A percentile compares a stretch with the other conserved stretches of the same genome.
Conservation (phyloP, 805 yeast genomes). For the Lachancea sp. region DNA sequence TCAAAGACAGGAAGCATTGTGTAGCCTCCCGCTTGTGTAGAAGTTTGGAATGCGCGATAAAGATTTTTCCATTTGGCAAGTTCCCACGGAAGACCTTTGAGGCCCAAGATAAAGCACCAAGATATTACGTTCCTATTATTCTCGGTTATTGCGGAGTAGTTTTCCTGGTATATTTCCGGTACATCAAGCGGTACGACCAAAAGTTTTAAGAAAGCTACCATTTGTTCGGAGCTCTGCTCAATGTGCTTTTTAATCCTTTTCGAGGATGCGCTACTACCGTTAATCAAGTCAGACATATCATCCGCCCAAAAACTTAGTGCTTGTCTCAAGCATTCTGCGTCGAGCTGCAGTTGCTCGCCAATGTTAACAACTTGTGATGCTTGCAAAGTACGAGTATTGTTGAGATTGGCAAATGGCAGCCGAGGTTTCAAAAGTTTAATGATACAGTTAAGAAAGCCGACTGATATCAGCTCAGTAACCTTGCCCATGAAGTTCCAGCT, state of each 20-base stretch:
- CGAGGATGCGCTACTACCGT: constrained; percentile 16
- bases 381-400: constrained; percentile 16
- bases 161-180: constrained; percentile 40
- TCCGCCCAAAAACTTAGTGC: constrained; percentile 34
- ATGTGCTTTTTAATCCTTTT: constrained; percentile 27
- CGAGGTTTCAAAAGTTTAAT: constrained; percentile 55
- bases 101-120: constrained; percentile 28
- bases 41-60: constrained; percentile 20
- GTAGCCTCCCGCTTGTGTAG: constrained; percentile 3
- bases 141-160: constrained; percentile 28
- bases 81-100: constrained; percentile 32
- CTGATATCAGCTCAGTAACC: constrained; percentile 56
- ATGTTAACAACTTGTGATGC: constrained; percentile 31
- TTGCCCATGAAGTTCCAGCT: constrained; percentile 70
- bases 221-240: constrained; percentile 18
- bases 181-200: constrained; percentile 33
- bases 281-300: constrained; percentile 14
- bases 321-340: constrained; percentile 57
- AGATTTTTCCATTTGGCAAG: constrained; percentile 26
- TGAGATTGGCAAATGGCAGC: constrained; percentile 42
- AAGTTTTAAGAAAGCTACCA: constrained; percentile 22
- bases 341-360: constrained; percentile 78
- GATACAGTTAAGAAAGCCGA: constrained; percentile 51
- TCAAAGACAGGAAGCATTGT: constrained; percentile 2
- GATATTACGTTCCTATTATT: constrained; percentile 23